Evolutionary conservation across 306 rosid genomes (phyloP).

Genomic region (Fagus sylvatica): DNA sequence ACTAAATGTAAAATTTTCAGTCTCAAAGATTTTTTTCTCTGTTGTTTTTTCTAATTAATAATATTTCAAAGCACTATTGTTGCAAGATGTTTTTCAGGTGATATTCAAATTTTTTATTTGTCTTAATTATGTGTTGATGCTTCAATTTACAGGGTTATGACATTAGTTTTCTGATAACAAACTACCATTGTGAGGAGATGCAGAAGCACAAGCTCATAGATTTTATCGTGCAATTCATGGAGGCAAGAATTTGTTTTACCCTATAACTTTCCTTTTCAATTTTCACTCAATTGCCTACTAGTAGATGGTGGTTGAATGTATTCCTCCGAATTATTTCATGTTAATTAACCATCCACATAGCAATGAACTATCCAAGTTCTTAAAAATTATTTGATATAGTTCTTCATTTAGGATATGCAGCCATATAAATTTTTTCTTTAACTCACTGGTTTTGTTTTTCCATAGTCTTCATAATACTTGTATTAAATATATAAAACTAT

Average conservation of each 20-base stretch:
- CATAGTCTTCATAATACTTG: not conserved
- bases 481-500: not conserved
- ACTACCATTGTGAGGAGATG: constrained; percentile 95
- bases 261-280: constrained; percentile 17
- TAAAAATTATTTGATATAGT: not conserved
- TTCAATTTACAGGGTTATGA: constrained; percentile 82
- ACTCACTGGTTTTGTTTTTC: not conserved
- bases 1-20: not conserved
- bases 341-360: not conserved
- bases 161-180: constrained; percentile 94
- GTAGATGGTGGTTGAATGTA: not conserved
- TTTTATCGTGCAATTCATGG: constrained; percentile 96
- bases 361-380: not conserved
- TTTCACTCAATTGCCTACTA: constrained; percentile 3
- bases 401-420: not conserved
- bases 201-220: constrained; percentile 95
- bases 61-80: not conserved
- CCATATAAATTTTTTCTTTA: not conserved
- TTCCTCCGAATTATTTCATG: not conserved
- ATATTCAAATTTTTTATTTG: not conserved
- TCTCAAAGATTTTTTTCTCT: not conserved
- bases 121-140: not conserved
- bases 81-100: not conserved
- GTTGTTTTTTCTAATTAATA: not conserved
- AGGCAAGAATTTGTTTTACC: constrained; percentile 62